Evolutionary conservation across 202 grass and related monocot species (phyloP).

Genomic region (Schoenoplectus triqueter): DNA sequence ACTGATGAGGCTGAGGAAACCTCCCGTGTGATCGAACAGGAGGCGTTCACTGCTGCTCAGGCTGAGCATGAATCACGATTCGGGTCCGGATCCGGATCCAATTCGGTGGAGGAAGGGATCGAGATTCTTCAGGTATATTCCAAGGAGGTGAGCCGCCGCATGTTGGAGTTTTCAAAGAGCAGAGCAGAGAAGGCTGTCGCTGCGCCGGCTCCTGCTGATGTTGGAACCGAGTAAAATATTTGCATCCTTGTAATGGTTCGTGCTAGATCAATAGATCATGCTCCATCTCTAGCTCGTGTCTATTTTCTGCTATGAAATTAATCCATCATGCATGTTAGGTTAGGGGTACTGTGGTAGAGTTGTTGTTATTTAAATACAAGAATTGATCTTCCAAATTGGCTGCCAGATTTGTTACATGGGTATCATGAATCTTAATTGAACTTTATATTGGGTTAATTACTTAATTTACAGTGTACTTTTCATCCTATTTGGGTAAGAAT

Average conservation of each 20-base stretch:
- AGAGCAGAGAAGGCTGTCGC: slow-evolving; percentile 47
- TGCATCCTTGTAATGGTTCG: slow-evolving; percentile 7
- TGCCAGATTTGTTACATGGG: background rate
- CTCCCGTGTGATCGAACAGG: slow-evolving; percentile 67
- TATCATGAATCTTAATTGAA: slow-evolving; percentile 14
- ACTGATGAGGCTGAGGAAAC: slow-evolving; percentile 61
- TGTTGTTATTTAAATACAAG: background rate
- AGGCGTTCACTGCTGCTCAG: slow-evolving; percentile 62
- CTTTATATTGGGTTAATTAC: background rate
- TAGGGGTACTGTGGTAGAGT: slow-evolving; percentile 8
- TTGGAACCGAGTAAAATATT: slow-evolving; percentile 28
- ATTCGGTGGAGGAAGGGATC: slow-evolving; percentile 70
- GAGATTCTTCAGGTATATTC: slow-evolving; percentile 84
- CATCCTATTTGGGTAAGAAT: background rate
- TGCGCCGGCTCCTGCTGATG: background rate
- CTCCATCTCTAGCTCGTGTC: slow-evolving; percentile 1
- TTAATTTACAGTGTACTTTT: background rate
- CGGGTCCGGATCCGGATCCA: slow-evolving; percentile 31
- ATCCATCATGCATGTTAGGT: slow-evolving; percentile 20
- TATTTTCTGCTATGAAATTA: slow-evolving; percentile 29
- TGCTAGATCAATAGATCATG: background rate
- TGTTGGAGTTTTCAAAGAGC: slow-evolving; percentile 73
- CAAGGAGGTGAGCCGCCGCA: slow-evolving; percentile 90
- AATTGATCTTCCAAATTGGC: background rate
- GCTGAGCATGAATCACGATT: slow-evolving; percentile 10